phyloP scores from a whole-genome alignment of 2,329 filamentous ascomycete species.

The Didymella keratinophila region DNA sequence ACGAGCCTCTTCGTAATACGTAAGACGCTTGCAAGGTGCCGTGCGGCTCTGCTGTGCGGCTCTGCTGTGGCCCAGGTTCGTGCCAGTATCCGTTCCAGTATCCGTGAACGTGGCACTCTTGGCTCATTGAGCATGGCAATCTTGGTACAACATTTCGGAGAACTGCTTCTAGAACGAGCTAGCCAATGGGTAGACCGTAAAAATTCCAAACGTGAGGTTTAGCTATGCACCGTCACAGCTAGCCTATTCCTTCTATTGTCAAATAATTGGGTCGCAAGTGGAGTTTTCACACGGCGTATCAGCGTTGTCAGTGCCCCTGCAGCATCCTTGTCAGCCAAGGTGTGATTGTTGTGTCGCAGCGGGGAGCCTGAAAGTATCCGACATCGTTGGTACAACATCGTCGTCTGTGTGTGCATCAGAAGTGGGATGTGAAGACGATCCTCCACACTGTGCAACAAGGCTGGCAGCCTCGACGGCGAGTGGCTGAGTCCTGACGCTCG shows the following conservation, averaged over 20 bases:
- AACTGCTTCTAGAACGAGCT: conserved; percentile 1
- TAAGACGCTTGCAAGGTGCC: neutral
- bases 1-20: conserved; percentile 2
- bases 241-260: neutral
- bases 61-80: neutral
- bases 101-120: conserved; percentile 1
- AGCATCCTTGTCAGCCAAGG: neutral
- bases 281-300: neutral
- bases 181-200: neutral
- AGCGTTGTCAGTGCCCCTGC: neutral
- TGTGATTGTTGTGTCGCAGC: neutral
- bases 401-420: neutral
- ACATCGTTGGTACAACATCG: neutral
- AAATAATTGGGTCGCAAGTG: neutral
- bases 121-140: neutral
- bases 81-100: neutral
- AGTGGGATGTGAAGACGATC: neutral
- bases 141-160: conserved; percentile 1
- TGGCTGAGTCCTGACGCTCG: neutral
- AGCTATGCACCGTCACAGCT: neutral
- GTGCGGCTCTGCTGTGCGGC: conserved; percentile 2
- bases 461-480: neutral
- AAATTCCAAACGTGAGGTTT: conserved; percentile 1
- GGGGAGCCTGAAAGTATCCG: neutral
- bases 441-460: neutral